A percentile compares a stretch with the other conserved stretches of the same genome.
Conservation (phyloP, 305 asterid species). For the Ruellia speciosa region DNA sequence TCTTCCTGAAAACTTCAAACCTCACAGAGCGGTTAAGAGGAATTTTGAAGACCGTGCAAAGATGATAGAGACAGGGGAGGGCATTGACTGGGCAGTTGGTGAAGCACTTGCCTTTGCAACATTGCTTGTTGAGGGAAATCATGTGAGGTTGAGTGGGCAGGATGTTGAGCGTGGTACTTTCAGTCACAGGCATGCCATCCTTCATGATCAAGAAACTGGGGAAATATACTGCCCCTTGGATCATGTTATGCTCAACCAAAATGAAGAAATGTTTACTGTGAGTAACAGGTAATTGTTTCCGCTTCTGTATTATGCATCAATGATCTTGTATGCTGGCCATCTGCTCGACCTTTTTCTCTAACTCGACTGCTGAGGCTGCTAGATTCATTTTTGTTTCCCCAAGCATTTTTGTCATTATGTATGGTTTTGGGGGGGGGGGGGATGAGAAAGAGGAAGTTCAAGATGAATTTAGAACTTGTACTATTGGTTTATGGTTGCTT, state of each 20-base stretch:
- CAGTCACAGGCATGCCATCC: conserved; percentile 83
- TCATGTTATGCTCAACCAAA: conserved; percentile 71
- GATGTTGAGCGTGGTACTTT: conserved; percentile 96
- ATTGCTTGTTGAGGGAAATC: conserved; percentile 86
- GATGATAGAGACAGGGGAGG: conserved; percentile 89
- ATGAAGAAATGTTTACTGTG: conserved; percentile 90
- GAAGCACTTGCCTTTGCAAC: conserved; percentile 97
- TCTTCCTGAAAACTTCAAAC: conserved; percentile 69
- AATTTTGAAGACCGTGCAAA: conserved; percentile 75
- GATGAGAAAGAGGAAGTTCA: too few relatives aligned
- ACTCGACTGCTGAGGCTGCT: neutral
- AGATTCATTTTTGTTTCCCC: neutral
- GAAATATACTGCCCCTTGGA: conserved; percentile 72
- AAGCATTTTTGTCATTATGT: conserved; percentile 9
- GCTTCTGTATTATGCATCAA: conserved; percentile 12
- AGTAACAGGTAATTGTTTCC: conserved; percentile 67
- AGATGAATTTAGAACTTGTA: too few relatives aligned
- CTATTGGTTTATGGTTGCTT: too few relatives aligned
- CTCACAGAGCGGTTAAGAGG: conserved; percentile 78
- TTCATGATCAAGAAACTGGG: conserved; percentile 90
- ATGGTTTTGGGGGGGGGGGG: too few relatives aligned
- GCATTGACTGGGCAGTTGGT: conserved; percentile 92
- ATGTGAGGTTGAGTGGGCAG: conserved; percentile 94
- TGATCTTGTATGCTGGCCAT: conserved; percentile 1
- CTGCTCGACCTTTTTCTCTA: conserved; percentile 5